Evolutionary conservation across 2,329 filamentous ascomycete species (phyloP).

Genomic region (Botrytis galanthina): DNA sequence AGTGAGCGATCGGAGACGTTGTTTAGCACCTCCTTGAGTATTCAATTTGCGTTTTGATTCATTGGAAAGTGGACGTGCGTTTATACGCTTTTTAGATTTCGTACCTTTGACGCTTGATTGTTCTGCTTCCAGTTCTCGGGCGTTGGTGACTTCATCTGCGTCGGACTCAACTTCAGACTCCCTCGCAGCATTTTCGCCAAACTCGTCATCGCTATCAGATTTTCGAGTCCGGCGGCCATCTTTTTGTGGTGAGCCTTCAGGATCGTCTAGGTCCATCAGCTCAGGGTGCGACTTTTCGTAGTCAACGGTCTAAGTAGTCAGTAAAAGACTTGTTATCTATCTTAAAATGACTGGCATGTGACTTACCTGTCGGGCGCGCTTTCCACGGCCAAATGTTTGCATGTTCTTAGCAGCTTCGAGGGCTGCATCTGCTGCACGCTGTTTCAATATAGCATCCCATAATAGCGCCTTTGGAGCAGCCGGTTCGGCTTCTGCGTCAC

Average conservation of each 20-base stretch:
- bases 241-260: slow-evolving; percentile 23
- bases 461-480: slow-evolving; percentile 62
- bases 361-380: slow-evolving; percentile 49
- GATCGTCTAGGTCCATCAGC: slow-evolving; percentile 25
- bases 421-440: slow-evolving; percentile 77
- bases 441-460: slow-evolving; percentile 86
- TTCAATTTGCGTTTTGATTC: background rate
- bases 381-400: slow-evolving; percentile 81
- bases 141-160: background rate
- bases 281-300: slow-evolving; percentile 27
- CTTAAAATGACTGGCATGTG: background rate
- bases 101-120: slow-evolving; percentile 19
- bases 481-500: slow-evolving; percentile 51
- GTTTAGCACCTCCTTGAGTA: background rate
- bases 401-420: slow-evolving; percentile 65
- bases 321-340: background rate
- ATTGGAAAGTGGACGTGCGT: slow-evolving; percentile 1
- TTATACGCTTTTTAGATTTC: slow-evolving; percentile 6
- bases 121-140: slow-evolving; percentile 9
- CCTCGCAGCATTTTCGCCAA: slow-evolving; percentile 32
- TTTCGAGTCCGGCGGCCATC: slow-evolving; percentile 22
- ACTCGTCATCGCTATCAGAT: slow-evolving; percentile 37
- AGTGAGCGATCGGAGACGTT: background rate
- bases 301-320: slow-evolving; percentile 23
- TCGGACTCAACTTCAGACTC: slow-evolving; percentile 32